Evolutionary conservation across 108 stramenopile species (phyloP), one percentile per base, ranked within the genome.

Genomic region (Skeletonema marinoi): DNA sequence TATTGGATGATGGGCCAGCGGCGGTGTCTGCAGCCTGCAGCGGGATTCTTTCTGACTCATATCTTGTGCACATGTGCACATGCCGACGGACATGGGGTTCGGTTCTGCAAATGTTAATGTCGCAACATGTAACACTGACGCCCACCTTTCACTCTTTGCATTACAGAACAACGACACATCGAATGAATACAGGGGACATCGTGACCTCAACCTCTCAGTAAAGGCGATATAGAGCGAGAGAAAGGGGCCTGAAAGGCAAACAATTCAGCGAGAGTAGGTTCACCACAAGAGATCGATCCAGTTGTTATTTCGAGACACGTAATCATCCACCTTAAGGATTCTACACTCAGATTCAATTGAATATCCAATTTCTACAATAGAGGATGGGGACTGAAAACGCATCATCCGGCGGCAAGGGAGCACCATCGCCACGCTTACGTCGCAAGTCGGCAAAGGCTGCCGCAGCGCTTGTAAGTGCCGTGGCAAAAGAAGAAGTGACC

Each of bases 391-490:
- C 31, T 10, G 63, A 35, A 39, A 35, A 64, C 36, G 25, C 19
- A 35, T 33, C 35, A 33, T 21, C 63, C 63, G 63, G 41, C n/a
- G 63, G n/a, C 12, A 39, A 64, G 41, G 63, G 41, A 21, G 8
- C 11, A 39, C 63, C 35, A 2, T 39, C 63, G 14, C 78, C 63
- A 35, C 78, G 78, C 50, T 33, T 60, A 1, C 71, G 71, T 6
- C 78, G 78, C 65, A 79, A 73, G 78, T 58, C 78, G n/a, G 71
- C 78, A 65, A 62, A 67, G 71, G 71, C 78, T 19, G 59, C 78
- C 33, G 71, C 78, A 9, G 59, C 33, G 4, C 50, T 39, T 16
- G 63, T 79, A 12, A 50, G 54, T 31, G 62, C 63, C 2, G 44
- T 41, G 25, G 64, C 66, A 36, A 51, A 66, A 66, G 71, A 60